Percentiles rank a stretch among this genome's conserved stretches.
These are phyloP conservation scores for Sideroxylon spinosum DNA, from an alignment of 179 eudicot species.

Conservation along the genomic window DNA sequence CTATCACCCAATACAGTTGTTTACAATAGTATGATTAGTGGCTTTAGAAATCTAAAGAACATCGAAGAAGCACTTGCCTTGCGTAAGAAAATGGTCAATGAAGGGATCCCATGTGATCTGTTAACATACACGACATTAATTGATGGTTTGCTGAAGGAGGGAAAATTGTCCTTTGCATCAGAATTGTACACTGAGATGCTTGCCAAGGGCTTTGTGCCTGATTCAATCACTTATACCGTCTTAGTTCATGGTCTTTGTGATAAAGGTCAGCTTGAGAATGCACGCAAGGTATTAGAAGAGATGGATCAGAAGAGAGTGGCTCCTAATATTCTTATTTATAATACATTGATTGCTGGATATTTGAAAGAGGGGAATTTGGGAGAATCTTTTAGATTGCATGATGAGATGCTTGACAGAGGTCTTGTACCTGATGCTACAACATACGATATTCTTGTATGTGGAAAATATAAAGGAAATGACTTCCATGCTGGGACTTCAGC, in stretches of 20 bases:
- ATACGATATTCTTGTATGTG: conserved; percentile 56
- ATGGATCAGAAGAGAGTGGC: conserved; percentile 40
- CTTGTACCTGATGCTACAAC: conserved; percentile 55
- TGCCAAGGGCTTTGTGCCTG: conserved; percentile 50
- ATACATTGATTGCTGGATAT: conserved; percentile 54
- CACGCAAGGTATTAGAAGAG: conserved; percentile 50
- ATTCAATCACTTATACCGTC: conserved; percentile 46
- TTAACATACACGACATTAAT: conserved; percentile 61
- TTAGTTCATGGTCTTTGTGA: conserved; percentile 63
- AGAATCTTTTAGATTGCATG: conserved; percentile 70
- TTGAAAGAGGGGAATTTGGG: conserved; percentile 66
- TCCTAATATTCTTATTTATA: conserved; percentile 56
- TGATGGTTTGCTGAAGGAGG: conserved; percentile 54
- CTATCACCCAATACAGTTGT: conserved; percentile 45
- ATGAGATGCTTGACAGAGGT: conserved; percentile 73
- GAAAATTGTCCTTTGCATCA: conserved; percentile 42
- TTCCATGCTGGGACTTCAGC: conserved; percentile 9
- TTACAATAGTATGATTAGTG: conserved; percentile 67
- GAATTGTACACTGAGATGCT: conserved; percentile 63
- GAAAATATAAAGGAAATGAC: conserved; percentile 30
- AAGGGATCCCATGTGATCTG: conserved; percentile 50
- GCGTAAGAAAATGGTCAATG: conserved; percentile 48
- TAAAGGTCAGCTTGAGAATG: conserved; percentile 56
- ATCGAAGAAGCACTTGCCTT: conserved; percentile 52
- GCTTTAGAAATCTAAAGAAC: conserved; percentile 45